Evolutionary conservation across 2,329 filamentous ascomycete genomes (phyloP).

Genomic region (Chaetomium globosum): DNA sequence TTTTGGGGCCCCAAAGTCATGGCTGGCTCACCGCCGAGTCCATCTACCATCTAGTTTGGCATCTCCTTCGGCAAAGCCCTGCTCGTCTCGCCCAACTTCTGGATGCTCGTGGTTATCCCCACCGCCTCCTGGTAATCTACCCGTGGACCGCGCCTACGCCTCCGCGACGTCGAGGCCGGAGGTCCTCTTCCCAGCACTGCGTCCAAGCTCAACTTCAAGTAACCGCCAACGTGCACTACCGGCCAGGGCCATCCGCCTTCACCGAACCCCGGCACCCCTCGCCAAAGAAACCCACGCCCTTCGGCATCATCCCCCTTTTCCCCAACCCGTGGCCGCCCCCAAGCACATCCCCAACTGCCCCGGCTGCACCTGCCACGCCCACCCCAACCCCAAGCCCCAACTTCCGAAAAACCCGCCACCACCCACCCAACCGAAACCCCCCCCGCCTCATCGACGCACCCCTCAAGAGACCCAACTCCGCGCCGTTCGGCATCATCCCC

Average conservation of each 20-base stretch:
- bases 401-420: background rate
- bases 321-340: constrained; percentile 43
- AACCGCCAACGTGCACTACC: constrained; percentile 60
- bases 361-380: constrained; percentile 23
- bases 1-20: constrained; percentile 69
- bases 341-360: constrained; percentile 14
- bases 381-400: too few relatives aligned
- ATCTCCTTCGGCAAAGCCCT: constrained; percentile 44
- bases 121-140: constrained; percentile 65
- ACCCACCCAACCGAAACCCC: too few relatives aligned
- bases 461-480: constrained; percentile 74
- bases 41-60: constrained; percentile 40
- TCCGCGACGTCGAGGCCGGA: constrained; percentile 67
- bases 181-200: constrained; percentile 72
- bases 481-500: constrained; percentile 73
- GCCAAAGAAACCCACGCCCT: constrained; percentile 76
- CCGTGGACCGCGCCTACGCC: constrained; percentile 75
- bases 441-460: too few relatives aligned
- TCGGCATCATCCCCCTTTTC: constrained; percentile 72
- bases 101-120: constrained; percentile 68
- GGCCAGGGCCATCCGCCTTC: constrained; percentile 63
- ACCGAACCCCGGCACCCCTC: constrained; percentile 64
- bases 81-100: constrained; percentile 56
- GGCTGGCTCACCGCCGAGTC: constrained; percentile 53
- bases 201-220: constrained; percentile 68